Base-by-base conservation (phyloP, 2,329 filamentous ascomycete genomes). In the Cercospora berteroae region DNA sequence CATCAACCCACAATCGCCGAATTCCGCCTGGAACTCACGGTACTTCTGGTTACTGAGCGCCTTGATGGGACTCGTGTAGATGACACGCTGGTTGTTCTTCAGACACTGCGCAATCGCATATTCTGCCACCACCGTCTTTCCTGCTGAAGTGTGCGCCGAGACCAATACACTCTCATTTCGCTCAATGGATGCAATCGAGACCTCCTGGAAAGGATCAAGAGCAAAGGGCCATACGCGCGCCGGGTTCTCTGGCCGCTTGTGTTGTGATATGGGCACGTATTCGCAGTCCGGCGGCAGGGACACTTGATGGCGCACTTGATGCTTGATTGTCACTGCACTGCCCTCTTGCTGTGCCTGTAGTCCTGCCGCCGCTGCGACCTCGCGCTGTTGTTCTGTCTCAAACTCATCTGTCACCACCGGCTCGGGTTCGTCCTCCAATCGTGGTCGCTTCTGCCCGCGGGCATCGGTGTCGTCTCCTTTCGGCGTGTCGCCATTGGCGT, bases 1-100 rank as follows among this genome's bases (percentile, higher is more conserved):
- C 94, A 99, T 98, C 69, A 99, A 85, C 67, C 95, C 95, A 61
- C 97, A 94, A 77, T 99, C 95, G 67, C 94, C 94, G 81, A 99
- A 99, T 67, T 97, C 92, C 50, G 91, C 92, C 73, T 91, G 89
- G 79, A 99, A 99, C 78, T 99, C 95, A 83, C 95, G 87, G 79
- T 96, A 99, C 79, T 99, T 99, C 78, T 99, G 95, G 81, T 99
- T 99, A 81, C 94, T 98, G 74, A 99, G 84, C 10, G 95, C 95
- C 82, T 99, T 99, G 85, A 99, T 99, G 1, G 95, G 95, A 85
- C 94, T 97, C 8, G 95, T 99, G 82, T 99, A 99, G 79, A 99
- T 99, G 75, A 99, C 94, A 78, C 95, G 88, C 83, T 99, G 95
- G 81, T 98, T 98, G 79, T 93, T 92, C 85, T 95, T 96, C 79